A percentile compares a stretch with the other conserved stretches of the same genome.
Evolutionary conservation across 768 basidiomycete species (phyloP).

Genomic region (Podaxis sp.): DNA sequence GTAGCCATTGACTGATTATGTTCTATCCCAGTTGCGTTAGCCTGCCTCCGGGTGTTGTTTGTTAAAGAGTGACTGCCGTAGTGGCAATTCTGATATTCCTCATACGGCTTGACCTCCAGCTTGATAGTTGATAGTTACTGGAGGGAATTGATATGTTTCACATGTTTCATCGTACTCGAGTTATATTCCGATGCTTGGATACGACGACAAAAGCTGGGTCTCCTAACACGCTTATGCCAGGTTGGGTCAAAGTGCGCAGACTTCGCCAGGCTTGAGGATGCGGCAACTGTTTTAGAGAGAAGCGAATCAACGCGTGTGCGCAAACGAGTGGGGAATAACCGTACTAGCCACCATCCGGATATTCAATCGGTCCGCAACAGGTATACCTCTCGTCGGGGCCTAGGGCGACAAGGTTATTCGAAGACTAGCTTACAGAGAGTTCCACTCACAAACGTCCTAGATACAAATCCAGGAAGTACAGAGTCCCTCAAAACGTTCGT

Average conservation of each 20-base stretch:
- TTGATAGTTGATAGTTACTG: neutral
- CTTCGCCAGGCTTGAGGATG: slow-evolving; percentile 18
- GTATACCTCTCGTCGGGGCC: slow-evolving; percentile 12
- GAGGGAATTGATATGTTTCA: neutral
- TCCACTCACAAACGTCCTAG: neutral
- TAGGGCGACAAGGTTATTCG: neutral
- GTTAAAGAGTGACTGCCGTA: neutral
- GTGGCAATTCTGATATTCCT: neutral
- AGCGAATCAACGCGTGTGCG: neutral
- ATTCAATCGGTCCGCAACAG: slow-evolving; percentile 15
- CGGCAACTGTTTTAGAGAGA: slow-evolving; percentile 15
- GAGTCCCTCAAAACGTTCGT: too few relatives aligned
- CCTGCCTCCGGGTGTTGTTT: neutral
- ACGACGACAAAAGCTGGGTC: neutral
- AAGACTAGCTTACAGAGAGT: neutral
- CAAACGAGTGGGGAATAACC: neutral
- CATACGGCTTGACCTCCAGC: neutral
- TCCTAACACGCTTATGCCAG: too few relatives aligned
- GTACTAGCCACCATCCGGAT: slow-evolving; percentile 14
- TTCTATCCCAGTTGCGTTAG: neutral
- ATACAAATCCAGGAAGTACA: neutral
- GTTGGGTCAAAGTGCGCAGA: slow-evolving; percentile 14
- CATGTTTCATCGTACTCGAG: too few relatives aligned
- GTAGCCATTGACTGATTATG: neutral
- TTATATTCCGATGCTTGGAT: too few relatives aligned